Base-by-base conservation (phyloP, 768 basidiomycete genomes). In the Agrocybe praecox region DNA sequence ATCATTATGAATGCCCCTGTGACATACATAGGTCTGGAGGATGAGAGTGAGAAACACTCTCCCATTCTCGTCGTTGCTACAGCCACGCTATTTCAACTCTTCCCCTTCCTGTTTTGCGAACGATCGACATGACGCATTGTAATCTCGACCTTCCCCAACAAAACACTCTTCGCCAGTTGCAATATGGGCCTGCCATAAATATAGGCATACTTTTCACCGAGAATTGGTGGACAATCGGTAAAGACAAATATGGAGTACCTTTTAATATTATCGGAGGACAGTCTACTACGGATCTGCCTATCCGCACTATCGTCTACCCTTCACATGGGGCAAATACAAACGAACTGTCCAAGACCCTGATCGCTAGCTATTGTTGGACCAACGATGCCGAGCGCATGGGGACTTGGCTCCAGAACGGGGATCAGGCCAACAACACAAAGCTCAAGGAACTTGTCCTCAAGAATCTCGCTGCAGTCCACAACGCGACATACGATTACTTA, bases 201-300 rank as follows among this genome's bases (percentile, higher is more conserved):
- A 62, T 76, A 29, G 75, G 74, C 19, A 66, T 76, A 23, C 64
- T 67, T 49, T 76, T 76, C 69, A 67, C 59, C 51, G 67, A 65
- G 9, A 56, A 58, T 24, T 76, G 75, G 74, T 76, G 75, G 75
- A 29, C 26, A 4, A 29, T 29, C 26, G 26, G 26, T 29, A 29
- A 29, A 29, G 26, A 29, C 26, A 29, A 29, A 9, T 51, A 60
- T 52, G 58, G 23, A 4, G 17, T 46, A 8, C 5, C 18, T 8
- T 56, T 51, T 32, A 51, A 56, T 23, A 56, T 36, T 32, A 44
- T 51, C 22, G 55, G 55, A 17, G 55, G 55, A 12, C 51, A 49
- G 17, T 51, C 49, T 49, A 50, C 22, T 22, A 56, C 55, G 2
- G 55, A 56, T n/a, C 50, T 49, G 21, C 55, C 50, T 51, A 56